These are phyloP conservation scores for Ormosia semicastrata DNA, from an alignment of 306 rosid species.

Conservation along the genomic window DNA sequence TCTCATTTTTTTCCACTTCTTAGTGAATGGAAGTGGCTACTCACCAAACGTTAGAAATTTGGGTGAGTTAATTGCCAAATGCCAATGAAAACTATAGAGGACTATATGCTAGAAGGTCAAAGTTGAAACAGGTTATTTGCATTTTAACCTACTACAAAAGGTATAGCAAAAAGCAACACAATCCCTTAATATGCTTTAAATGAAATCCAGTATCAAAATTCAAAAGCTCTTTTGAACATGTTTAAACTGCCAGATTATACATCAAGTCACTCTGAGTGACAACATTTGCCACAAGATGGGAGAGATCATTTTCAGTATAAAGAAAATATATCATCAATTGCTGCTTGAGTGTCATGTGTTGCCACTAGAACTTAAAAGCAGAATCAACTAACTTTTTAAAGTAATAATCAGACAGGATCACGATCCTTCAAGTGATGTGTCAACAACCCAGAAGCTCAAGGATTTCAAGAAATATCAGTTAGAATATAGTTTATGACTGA, in stretches of 20 bases:
- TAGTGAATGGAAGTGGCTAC: not conserved
- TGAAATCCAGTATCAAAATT: not conserved
- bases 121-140: slow-evolving; percentile 1
- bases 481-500: not conserved
- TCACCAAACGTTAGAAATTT: not conserved
- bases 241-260: not conserved
- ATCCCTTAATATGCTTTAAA: not conserved
- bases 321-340: not conserved
- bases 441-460: slow-evolving; percentile 9
- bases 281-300: not conserved
- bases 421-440: not conserved
- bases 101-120: not conserved
- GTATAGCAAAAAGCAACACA: not conserved
- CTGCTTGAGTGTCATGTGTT: not conserved
- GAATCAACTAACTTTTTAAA: not conserved
- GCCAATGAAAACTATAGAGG: not conserved
- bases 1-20: not conserved
- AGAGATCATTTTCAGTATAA: not conserved
- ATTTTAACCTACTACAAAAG: not conserved
- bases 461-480: not conserved
- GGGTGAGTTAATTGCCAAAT: not conserved
- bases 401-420: not conserved
- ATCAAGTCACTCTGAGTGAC: not conserved
- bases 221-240: not conserved
- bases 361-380: slow-evolving; percentile 2